These are phyloP conservation scores for Xylaria sp. DNA, from an alignment of 2,329 filamentous ascomycete genomes.

Conservation along the genomic window DNA sequence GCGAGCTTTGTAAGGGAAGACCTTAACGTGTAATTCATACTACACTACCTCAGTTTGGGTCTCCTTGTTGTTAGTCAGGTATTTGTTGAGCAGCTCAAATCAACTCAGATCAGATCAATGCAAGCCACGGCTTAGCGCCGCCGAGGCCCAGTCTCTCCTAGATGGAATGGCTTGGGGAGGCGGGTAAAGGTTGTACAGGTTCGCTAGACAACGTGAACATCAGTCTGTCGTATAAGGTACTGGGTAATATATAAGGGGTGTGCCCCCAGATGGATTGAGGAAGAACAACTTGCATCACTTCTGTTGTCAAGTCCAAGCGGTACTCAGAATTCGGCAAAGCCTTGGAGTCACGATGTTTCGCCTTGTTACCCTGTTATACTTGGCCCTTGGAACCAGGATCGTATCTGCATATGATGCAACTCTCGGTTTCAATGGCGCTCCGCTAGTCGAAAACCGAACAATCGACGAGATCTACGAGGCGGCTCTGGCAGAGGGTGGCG, in stretches of 20 bases:
- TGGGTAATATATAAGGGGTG: constrained; percentile 6
- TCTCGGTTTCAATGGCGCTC: constrained; percentile 23
- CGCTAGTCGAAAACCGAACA: constrained; percentile 28
- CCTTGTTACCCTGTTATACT: neutral
- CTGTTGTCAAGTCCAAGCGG: neutral
- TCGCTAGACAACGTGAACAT: neutral
- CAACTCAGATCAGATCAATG: too few relatives aligned
- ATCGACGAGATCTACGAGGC: constrained; percentile 35
- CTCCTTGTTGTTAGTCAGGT: constrained; percentile 20
- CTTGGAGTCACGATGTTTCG: constrained; percentile 14
- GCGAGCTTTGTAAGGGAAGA: neutral
- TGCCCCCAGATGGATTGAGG: neutral
- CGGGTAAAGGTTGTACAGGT: too few relatives aligned
- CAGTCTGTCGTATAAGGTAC: neutral
- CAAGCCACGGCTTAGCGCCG: too few relatives aligned
- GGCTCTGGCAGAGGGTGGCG: constrained; percentile 28
- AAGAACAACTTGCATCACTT: neutral
- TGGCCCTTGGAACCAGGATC: neutral
- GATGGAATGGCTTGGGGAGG: too few relatives aligned
- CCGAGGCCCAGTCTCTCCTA: too few relatives aligned
- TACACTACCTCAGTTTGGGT: neutral
- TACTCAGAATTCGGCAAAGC: neutral
- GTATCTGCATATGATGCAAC: constrained; percentile 22
- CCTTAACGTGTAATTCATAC: constrained; percentile 2
- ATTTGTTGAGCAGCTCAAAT: constrained; percentile 10